These are phyloP conservation scores for Climacium dendroides DNA, from an alignment of 225 moss, liverwort and hornwort species.

Conservation along the genomic window DNA sequence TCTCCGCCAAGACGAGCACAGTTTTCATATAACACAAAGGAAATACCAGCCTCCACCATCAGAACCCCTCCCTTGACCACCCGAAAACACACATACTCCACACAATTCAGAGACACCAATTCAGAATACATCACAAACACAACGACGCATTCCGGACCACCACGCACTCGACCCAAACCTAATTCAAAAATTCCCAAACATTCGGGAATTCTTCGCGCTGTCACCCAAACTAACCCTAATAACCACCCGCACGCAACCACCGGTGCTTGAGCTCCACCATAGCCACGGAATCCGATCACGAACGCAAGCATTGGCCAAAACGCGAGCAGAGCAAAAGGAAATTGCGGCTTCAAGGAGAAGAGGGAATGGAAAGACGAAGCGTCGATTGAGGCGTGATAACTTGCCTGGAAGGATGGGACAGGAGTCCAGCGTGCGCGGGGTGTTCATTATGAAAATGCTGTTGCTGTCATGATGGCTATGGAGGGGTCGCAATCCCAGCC, in stretches of 20 bases:
- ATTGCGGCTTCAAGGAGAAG: not conserved
- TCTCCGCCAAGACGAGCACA: not conserved
- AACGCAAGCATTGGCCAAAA: not conserved
- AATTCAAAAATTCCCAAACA: not conserved
- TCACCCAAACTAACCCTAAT: not conserved
- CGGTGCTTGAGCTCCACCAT: not conserved
- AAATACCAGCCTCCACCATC: not conserved
- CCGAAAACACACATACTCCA: not conserved
- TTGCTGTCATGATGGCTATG: not conserved
- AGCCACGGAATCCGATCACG: not conserved
- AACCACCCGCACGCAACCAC: not conserved
- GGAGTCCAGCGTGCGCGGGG: not conserved
- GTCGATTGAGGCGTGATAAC: not conserved
- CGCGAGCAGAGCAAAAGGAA: not conserved
- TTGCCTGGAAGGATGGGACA: not conserved
- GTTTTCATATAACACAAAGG: not conserved
- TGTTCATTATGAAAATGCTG: not conserved
- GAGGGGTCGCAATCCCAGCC: not conserved
- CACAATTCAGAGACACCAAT: not conserved
- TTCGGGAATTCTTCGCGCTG: not conserved
- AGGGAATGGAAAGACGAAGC: not conserved
- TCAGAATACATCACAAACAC: not conserved
- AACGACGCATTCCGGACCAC: not conserved
- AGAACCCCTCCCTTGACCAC: not conserved
- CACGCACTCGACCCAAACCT: not conserved